These are phyloP conservation scores for Trichoderma virens DNA, from an alignment of 495 filamentous ascomycete genomes.

Conservation along the genomic window DNA sequence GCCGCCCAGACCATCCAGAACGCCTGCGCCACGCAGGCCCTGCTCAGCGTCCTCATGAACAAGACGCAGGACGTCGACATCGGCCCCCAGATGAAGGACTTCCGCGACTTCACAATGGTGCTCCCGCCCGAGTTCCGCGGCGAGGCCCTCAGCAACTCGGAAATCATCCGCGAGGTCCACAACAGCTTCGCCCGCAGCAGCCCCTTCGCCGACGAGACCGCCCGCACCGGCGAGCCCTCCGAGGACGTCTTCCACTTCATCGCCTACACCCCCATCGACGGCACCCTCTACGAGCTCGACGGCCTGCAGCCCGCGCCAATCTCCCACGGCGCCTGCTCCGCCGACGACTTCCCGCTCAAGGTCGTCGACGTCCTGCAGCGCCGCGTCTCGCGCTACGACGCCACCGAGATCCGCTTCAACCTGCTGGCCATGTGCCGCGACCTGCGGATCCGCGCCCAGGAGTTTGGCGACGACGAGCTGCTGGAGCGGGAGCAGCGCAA, in stretches of 20 bases:
- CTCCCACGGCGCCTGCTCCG: constrained; percentile 66
- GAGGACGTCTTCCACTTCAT: constrained; percentile 98
- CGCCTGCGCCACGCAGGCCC: constrained; percentile 94
- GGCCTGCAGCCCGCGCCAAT: constrained; percentile 90
- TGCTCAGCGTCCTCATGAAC: constrained; percentile 89
- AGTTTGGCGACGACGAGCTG: constrained; percentile 75
- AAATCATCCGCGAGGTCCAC: constrained; percentile 83
- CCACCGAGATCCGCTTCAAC: constrained; percentile 88
- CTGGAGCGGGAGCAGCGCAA: constrained; percentile 77
- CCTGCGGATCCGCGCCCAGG: constrained; percentile 61
- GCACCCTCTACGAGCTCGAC: constrained; percentile 85
- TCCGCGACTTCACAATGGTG: constrained; percentile 84
- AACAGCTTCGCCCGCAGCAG: constrained; percentile 85
- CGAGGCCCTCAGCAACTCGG: constrained; percentile 55
- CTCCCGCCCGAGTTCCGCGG: constrained; percentile 73
- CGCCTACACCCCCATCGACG: constrained; percentile 78
- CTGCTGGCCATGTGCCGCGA: constrained; percentile 87
- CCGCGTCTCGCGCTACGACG: constrained; percentile 77
- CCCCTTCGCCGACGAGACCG: constrained; percentile 87
- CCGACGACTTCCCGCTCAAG: constrained; percentile 65
- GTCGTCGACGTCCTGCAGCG: constrained; percentile 81
- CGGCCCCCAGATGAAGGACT: constrained; percentile 58
- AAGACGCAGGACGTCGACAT: constrained; percentile 48
- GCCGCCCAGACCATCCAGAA: constrained; percentile 98
- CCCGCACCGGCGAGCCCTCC: constrained; percentile 45